Evolutionary conservation across 2,329 filamentous ascomycete species (phyloP).

Genomic region (Pestalotiopsis sp.): DNA sequence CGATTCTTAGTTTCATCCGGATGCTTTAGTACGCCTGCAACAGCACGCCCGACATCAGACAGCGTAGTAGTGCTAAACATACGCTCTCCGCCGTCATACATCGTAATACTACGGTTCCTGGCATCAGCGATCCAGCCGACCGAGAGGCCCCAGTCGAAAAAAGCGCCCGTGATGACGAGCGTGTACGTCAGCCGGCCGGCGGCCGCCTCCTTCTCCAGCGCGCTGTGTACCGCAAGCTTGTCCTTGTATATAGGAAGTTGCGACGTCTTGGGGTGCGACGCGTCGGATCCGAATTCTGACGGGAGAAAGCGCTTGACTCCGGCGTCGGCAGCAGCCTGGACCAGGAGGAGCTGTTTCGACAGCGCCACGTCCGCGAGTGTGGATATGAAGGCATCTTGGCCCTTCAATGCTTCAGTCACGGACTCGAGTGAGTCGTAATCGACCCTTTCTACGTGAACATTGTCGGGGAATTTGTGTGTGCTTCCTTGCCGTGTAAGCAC

Average conservation of each 20-base stretch:
- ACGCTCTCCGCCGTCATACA: slow-evolving; percentile 50
- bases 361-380: slow-evolving; percentile 38
- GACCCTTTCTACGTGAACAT: neutral
- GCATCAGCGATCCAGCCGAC: slow-evolving; percentile 34
- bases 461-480: neutral
- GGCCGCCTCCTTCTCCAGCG: slow-evolving; percentile 42
- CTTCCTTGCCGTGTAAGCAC: neutral
- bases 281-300: slow-evolving; percentile 49
- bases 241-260: slow-evolving; percentile 52
- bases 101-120: slow-evolving; percentile 31
- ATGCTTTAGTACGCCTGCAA: slow-evolving; percentile 45
- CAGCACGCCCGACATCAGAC: slow-evolving; percentile 44
- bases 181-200: slow-evolving; percentile 55
- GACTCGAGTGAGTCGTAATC: slow-evolving; percentile 20
- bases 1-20: slow-evolving; percentile 50
- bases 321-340: slow-evolving; percentile 61
- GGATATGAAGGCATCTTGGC: slow-evolving; percentile 62
- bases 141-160: slow-evolving; percentile 60
- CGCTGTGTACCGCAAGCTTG: slow-evolving; percentile 48
- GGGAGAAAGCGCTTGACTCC: slow-evolving; percentile 64
- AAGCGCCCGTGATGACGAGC: slow-evolving; percentile 53
- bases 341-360: slow-evolving; percentile 47
- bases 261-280: slow-evolving; percentile 30
- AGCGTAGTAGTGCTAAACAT: slow-evolving; percentile 48
- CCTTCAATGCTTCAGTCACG: slow-evolving; percentile 44